phyloP scores from a whole-genome alignment of 2,329 filamentous ascomycete species.

The Ceratocystis smalleyi region DNA sequence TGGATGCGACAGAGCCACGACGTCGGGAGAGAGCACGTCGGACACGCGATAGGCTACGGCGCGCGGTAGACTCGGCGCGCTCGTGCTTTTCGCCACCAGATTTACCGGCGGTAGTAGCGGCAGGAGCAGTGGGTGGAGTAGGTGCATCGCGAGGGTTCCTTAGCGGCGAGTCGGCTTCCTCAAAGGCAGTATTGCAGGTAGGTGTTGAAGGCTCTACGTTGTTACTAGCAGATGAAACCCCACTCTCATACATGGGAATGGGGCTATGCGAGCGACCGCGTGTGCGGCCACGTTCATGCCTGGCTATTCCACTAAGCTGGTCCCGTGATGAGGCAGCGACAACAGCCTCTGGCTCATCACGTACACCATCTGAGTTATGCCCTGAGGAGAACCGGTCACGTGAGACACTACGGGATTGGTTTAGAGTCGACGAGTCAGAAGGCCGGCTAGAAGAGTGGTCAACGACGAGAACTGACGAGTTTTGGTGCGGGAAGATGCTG shows the following conservation, averaged over 20 bases:
- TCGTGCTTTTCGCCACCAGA: not conserved
- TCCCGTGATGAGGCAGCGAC: not conserved
- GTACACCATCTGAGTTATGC: not conserved
- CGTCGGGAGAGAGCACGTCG: conserved; percentile 37
- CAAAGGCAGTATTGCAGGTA: conserved; percentile 27
- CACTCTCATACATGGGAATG: not conserved
- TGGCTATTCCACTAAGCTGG: not conserved
- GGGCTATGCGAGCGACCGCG: conserved; percentile 5
- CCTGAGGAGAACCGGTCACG: conserved; percentile 3
- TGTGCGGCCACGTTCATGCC: not conserved
- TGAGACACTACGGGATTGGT: conserved; percentile 16
- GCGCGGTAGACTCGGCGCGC: conserved; percentile 23
- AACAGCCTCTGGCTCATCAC: not conserved
- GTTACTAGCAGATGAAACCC: not conserved
- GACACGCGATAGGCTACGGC: conserved; percentile 36
- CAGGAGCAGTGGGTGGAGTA: conserved; percentile 28
- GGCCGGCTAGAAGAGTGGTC: conserved; percentile 36
- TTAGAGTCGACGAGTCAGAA: conserved; percentile 30
- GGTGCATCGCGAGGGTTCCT: conserved; percentile 47
- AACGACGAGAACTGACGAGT: conserved; percentile 46
- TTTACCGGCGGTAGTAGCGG: conserved; percentile 19
- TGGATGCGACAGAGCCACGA: conserved; percentile 26
- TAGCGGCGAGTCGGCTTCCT: conserved; percentile 45
- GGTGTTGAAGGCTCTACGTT: conserved; percentile 8
- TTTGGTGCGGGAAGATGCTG: conserved; percentile 48